A percentile compares a stretch with the other conserved stretches of the same genome.
These are phyloP conservation scores for Paramecium tetraurelia DNA, from an alignment of 73 alveolate genomes.

Conservation along the genomic window DNA sequence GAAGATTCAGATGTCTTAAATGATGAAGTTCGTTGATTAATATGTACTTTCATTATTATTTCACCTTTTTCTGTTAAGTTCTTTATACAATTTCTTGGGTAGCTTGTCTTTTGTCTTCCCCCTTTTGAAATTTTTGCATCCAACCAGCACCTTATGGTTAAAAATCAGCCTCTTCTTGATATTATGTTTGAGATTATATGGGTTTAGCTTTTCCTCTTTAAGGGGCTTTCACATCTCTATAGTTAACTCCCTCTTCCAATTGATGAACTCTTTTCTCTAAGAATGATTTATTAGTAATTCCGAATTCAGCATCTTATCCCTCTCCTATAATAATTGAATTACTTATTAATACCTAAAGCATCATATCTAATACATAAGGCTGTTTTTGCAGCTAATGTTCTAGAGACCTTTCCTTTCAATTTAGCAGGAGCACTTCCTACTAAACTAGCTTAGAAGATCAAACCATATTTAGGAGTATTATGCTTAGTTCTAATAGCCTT, in stretches of 20 bases:
- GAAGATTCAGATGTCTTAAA: slow-evolving; percentile 34
- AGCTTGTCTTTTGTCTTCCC: neutral
- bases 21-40: slow-evolving; percentile 18
- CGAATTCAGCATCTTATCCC: slow-evolving; percentile 87
- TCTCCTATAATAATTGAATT: slow-evolving; percentile 73
- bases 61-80: neutral
- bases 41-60: neutral
- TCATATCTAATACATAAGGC: slow-evolving; percentile 98
- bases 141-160: slow-evolving; percentile 2
- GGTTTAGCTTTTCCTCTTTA: slow-evolving; percentile 31
- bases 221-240: slow-evolving; percentile 55
- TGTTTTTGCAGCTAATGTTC: slow-evolving; percentile 99
- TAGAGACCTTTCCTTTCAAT: slow-evolving; percentile 97
- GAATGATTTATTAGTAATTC: slow-evolving; percentile 80
- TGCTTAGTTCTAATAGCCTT: slow-evolving; percentile 95
- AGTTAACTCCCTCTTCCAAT: slow-evolving; percentile 83
- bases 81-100: neutral
- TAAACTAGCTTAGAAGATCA: slow-evolving; percentile 97
- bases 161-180: slow-evolving; percentile 3
- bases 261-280: slow-evolving; percentile 85
- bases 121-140: slow-evolving; percentile 1
- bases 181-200: neutral
- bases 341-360: slow-evolving; percentile 31
- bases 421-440: slow-evolving; percentile 99
- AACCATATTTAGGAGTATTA: slow-evolving; percentile 99